phyloP scores from a whole-genome alignment of 768 basidiomycete genomes.

The Panaeolus cyanescens region DNA sequence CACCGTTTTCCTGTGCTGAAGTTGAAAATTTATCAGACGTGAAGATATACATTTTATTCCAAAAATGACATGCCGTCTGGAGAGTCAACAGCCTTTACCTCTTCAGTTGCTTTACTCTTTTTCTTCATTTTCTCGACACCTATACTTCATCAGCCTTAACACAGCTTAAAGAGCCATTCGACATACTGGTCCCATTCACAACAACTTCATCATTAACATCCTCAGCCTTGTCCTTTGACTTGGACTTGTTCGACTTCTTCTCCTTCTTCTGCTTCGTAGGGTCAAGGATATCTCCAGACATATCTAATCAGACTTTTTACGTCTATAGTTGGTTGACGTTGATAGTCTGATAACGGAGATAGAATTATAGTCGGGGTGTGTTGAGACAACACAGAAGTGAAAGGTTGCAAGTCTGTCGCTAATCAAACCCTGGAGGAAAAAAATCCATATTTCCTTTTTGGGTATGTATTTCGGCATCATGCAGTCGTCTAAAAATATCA shows the following conservation, averaged over 20 bases:
- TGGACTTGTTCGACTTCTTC: constrained; percentile 27
- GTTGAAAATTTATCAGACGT: constrained; percentile 1
- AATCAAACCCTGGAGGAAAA: not conserved
- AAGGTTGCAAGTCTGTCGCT: not conserved
- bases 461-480: not conserved
- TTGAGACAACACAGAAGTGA: not conserved
- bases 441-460: constrained; percentile 1
- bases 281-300: constrained; percentile 27
- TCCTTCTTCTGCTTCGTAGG: constrained; percentile 9
- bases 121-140: constrained; percentile 14
- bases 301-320: constrained; percentile 9
- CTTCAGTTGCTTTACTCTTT: constrained; percentile 3
- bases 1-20: constrained; percentile 9
- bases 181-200: not conserved
- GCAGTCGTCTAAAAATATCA: constrained; percentile 1
- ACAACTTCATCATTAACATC: constrained; percentile 1
- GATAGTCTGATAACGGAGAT: not conserved
- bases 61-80: too few relatives aligned
- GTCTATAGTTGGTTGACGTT: not conserved
- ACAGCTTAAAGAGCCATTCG: not conserved
- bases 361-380: not conserved
- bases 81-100: constrained; percentile 12
- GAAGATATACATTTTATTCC: too few relatives aligned
- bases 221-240: constrained; percentile 25
- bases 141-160: not conserved